Conservation (phyloP, 331 rosid genomes). For the Quercus tomentella region DNA sequence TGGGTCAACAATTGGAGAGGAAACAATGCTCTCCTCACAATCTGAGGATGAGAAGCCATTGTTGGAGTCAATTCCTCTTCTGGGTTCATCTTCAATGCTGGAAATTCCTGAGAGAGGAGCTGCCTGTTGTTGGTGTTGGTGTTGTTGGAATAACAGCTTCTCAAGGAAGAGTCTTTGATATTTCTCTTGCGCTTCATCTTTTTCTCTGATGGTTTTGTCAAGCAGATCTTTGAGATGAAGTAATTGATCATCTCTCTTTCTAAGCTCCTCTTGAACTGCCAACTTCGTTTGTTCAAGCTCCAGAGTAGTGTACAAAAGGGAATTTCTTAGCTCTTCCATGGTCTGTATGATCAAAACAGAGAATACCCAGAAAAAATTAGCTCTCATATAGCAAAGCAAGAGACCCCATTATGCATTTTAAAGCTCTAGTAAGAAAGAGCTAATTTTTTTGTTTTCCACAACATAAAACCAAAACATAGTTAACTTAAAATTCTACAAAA, state of each 20-base stretch:
- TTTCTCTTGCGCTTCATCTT: constrained; percentile 84
- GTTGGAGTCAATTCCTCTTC: constrained; percentile 73
- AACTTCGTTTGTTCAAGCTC: constrained; percentile 84
- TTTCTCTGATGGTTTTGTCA: constrained; percentile 57
- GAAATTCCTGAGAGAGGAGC: constrained; percentile 86
- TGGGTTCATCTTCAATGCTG: constrained; percentile 91
- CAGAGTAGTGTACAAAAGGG: constrained; percentile 56
- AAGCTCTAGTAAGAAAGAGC: neutral
- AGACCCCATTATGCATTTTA: constrained; percentile 15
- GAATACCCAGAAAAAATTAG: constrained; percentile 5
- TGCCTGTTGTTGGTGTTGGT: constrained; percentile 30
- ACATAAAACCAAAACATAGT: neutral
- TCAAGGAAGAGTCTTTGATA: constrained; percentile 58
- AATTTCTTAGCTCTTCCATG: constrained; percentile 73
- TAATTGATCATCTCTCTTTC: constrained; percentile 78
- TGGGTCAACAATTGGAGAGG: constrained; percentile 75
- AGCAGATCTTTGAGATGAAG: constrained; percentile 57
- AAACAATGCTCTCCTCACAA: constrained; percentile 98
- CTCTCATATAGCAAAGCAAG: constrained; percentile 10
- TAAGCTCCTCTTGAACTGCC: constrained; percentile 75
- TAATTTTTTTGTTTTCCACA: neutral
- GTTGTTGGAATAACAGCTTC: constrained; percentile 55
- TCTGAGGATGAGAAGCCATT: constrained; percentile 82
- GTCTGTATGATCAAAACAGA: constrained; percentile 37
- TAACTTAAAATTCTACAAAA: neutral